A percentile compares a stretch with the other conserved stretches of the same genome.
phyloP scores from a whole-genome alignment of 2,329 filamentous ascomycete species.

The Aphanocladium album region DNA sequence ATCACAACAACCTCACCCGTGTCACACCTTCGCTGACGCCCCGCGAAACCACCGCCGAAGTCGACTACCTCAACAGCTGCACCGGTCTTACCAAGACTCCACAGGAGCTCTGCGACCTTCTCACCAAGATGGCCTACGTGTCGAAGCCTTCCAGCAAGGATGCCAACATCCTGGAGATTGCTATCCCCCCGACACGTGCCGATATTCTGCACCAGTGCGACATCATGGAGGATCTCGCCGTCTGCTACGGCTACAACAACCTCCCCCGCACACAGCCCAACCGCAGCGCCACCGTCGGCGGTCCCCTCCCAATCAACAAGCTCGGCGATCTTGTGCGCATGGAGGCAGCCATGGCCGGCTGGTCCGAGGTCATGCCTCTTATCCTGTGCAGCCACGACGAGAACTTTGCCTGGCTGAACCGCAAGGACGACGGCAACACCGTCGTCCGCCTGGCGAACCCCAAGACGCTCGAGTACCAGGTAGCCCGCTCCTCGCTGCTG shows the following conservation, averaged over 20 bases:
- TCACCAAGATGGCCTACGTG: constrained; percentile 85
- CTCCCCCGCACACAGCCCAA: constrained; percentile 82
- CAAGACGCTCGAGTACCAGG: constrained; percentile 89
- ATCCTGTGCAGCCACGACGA: constrained; percentile 97
- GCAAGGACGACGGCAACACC: constrained; percentile 76
- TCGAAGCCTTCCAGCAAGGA: constrained; percentile 68
- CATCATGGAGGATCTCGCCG: constrained; percentile 97
- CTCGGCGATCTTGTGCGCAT: constrained; percentile 83
- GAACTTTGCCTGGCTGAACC: constrained; percentile 94
- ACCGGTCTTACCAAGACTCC: constrained; percentile 75
- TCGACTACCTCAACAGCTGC: constrained; percentile 91
- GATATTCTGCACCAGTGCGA: constrained; percentile 96
- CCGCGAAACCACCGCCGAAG: constrained; percentile 71
- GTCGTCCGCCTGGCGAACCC: constrained; percentile 85
- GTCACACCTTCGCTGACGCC: constrained; percentile 77
- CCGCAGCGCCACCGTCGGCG: constrained; percentile 79
- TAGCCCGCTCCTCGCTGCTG: constrained; percentile 80
- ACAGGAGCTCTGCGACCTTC: constrained; percentile 69
- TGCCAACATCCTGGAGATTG: constrained; percentile 69
- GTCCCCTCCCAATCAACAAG: constrained; percentile 89
- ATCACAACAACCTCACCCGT: constrained; percentile 81
- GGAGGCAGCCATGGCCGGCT: constrained; percentile 89
- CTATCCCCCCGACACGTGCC: constrained; percentile 81
- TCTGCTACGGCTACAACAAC: constrained; percentile 96
- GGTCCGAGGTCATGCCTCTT: constrained; percentile 92